These are phyloP conservation scores for Colletotrichum noveboracense DNA, from an alignment of 2,329 filamentous ascomycete genomes.

Conservation along the genomic window DNA sequence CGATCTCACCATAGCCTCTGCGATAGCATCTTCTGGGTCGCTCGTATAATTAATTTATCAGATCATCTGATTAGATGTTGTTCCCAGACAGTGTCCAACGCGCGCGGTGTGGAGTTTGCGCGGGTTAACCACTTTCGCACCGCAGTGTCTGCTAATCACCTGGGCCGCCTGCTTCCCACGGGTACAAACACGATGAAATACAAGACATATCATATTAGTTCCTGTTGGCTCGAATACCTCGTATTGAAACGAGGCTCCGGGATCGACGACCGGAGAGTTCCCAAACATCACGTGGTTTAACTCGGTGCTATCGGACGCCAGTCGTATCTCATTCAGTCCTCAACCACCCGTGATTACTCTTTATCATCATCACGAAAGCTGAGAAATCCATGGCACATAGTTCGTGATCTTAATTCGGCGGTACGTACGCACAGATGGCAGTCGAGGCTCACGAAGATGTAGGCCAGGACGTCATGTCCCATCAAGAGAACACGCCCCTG, in stretches of 20 bases:
- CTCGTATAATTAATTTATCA: not conserved
- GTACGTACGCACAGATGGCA: no score
- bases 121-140: rapidly evolving
- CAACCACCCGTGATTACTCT: no score
- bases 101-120: not conserved
- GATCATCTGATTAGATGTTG: not conserved
- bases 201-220: no score
- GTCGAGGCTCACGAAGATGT: no score
- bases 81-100: not conserved
- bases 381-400: no score
- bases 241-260: not conserved
- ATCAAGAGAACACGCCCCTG: not conserved
- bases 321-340: no score
- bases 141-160: rapidly evolving
- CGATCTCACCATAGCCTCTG: not conserved
- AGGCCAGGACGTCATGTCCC: not conserved
- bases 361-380: no score
- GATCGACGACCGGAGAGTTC: not conserved
- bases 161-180: no score
- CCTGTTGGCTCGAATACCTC: not conserved
- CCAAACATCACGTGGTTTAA: not conserved
- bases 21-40: rapidly evolving
- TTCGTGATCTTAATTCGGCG: no score
- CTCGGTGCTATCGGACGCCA: no score
- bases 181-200: no score